These are phyloP conservation scores for Lasiosphaeriaceae sp. DNA, from an alignment of 495 filamentous ascomycete species.

Conservation along the genomic window DNA sequence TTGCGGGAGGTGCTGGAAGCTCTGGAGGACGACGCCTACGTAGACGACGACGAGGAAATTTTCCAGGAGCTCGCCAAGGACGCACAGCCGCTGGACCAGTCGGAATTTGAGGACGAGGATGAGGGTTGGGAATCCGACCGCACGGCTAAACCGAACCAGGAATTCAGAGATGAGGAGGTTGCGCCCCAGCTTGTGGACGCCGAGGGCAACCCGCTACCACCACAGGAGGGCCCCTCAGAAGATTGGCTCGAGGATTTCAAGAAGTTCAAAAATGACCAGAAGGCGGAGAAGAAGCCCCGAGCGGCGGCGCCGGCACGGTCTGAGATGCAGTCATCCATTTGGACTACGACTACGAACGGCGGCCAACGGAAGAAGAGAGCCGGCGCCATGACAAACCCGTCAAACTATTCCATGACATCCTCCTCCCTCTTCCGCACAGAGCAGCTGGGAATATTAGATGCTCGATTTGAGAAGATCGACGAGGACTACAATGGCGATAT, in stretches of 20 bases:
- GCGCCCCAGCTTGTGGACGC: slow-evolving; percentile 46
- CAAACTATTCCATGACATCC: slow-evolving; percentile 94
- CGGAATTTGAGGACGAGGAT: slow-evolving; percentile 60
- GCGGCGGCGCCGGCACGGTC: slow-evolving; percentile 48
- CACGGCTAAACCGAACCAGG: slow-evolving; percentile 68
- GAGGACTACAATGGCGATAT: slow-evolving; percentile 76
- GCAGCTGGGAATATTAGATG: slow-evolving; percentile 79
- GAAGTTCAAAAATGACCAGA: slow-evolving; percentile 80
- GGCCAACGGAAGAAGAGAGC: slow-evolving; percentile 83
- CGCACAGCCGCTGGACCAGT: slow-evolving; percentile 54
- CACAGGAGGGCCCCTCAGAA: slow-evolving; percentile 49
- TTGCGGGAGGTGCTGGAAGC: slow-evolving; percentile 91
- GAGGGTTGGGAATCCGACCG: slow-evolving; percentile 93
- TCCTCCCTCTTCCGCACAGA: slow-evolving; percentile 86
- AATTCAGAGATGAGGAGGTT: slow-evolving; percentile 44
- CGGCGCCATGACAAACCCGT: slow-evolving; percentile 83
- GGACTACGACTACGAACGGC: slow-evolving; percentile 73
- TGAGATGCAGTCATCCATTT: slow-evolving; percentile 66
- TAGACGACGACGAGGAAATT: slow-evolving; percentile 82
- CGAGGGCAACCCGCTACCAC: slow-evolving; percentile 24
- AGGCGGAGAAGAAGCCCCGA: slow-evolving; percentile 34
- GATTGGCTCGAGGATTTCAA: slow-evolving; percentile 87
- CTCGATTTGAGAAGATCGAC: slow-evolving; percentile 86
- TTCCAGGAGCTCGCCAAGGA: slow-evolving; percentile 76
- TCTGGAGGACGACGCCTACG: slow-evolving; percentile 92